Conservation (phyloP, 345 rosid genomes). For the Camelina neglecta region DNA sequence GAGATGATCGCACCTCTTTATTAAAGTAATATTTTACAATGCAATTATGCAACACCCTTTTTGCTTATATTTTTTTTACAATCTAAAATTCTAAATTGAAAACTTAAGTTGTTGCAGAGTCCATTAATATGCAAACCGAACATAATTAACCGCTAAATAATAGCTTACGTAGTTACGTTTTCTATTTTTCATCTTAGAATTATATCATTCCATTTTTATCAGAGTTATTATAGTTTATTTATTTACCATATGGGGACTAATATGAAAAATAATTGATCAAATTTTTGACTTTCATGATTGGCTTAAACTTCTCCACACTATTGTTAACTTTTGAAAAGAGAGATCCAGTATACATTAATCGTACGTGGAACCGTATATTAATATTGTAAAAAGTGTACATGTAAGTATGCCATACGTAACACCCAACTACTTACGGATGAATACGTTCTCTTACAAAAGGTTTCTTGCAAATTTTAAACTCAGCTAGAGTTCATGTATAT, state of each 20-base stretch:
- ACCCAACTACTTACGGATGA: constrained; percentile 35
- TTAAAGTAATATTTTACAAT: constrained; percentile 32
- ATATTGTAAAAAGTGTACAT: constrained; percentile 22
- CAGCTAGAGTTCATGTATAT: constrained; percentile 9
- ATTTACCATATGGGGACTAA: not conserved
- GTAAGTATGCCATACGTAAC: constrained; percentile 35
- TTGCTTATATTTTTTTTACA: not conserved
- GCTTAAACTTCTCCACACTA: not conserved
- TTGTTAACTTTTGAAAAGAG: constrained; percentile 24
- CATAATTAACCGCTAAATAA: not conserved
- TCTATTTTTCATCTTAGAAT: not conserved
- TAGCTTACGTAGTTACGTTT: not conserved
- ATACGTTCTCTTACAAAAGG: constrained; percentile 27
- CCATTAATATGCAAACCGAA: constrained; percentile 8
- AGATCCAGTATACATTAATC: not conserved
- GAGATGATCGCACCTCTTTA: constrained; percentile 45
- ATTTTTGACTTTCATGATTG: not conserved
- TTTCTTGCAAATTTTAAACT: constrained; percentile 36
- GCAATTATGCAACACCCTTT: constrained; percentile 20
- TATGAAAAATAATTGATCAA: not conserved
- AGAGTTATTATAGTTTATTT: not conserved
- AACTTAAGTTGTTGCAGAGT: not conserved
- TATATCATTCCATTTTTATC: not conserved
- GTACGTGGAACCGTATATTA: constrained; percentile 2
- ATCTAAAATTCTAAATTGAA: constrained; percentile 6